phyloP scores from a whole-genome alignment of 2,329 filamentous ascomycete genomes.

The Mycogone perniciosa region DNA sequence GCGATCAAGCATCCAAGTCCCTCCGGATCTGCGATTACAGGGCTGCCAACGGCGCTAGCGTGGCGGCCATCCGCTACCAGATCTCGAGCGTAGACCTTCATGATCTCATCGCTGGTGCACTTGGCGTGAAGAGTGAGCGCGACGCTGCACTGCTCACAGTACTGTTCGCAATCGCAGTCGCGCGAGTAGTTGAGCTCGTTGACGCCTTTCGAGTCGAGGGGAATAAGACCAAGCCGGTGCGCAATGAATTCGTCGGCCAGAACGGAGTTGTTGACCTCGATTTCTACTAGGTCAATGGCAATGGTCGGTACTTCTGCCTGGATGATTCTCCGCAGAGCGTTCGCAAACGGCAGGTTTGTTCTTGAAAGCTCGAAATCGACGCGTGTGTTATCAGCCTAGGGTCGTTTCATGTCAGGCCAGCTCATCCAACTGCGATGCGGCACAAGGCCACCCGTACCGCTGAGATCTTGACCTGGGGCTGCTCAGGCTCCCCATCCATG shows the following conservation, averaged over 20 bases:
- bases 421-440: background rate
- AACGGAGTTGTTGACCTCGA: conserved; percentile 90
- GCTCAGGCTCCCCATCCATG: conserved; percentile 52
- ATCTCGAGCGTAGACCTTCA: conserved; percentile 92
- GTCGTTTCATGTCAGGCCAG: conserved; percentile 3
- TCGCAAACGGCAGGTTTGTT: conserved; percentile 86
- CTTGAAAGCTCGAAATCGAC: conserved; percentile 90
- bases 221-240: conserved; percentile 84
- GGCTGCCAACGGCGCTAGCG: conserved; percentile 71
- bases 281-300: conserved; percentile 89
- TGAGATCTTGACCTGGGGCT: conserved; percentile 54
- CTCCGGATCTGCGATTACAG: conserved; percentile 77
- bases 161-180: conserved; percentile 94
- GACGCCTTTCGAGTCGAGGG: conserved; percentile 76
- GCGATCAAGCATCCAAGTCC: conserved; percentile 78
- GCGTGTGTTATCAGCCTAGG: conserved; percentile 67
- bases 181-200: conserved; percentile 79
- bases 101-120: conserved; percentile 78
- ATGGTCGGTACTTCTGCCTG: conserved; percentile 91
- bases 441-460: conserved; percentile 36
- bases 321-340: conserved; percentile 84
- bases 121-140: conserved; percentile 77
- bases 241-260: conserved; percentile 94
- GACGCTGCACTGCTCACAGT: conserved; percentile 88
- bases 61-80: conserved; percentile 65